Evolutionary conservation across 495 filamentous ascomycete species (phyloP), one percentile per base, ranked within the genome.

Genomic region (Talaromyces trachyspermus): DNA sequence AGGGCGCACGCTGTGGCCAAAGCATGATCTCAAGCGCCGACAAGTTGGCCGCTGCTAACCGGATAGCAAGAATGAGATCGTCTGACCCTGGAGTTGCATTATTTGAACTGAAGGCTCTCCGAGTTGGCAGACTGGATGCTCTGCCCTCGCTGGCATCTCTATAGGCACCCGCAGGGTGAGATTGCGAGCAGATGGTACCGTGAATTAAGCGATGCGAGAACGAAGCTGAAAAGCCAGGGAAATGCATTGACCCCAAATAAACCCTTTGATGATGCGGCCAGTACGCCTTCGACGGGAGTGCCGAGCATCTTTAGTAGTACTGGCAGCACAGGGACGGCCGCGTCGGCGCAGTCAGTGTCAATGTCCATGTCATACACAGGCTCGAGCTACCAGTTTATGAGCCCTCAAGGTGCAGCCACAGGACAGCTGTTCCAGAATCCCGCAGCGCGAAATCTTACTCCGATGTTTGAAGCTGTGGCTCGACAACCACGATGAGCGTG

Each of bases 61-160:
- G 36, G 4, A 40, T 49, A 20, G 25, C 23, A 15, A 40, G 22
- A 24, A 49, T 49, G 46, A 17, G 2, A 41, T 41, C 23, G 5
- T 3, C 46, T 17, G 24, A 25, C 0, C 46, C 46, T 23, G 37
- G 24, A n/a, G 38, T 10, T 6, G 12, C 11, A 18, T 2, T 42
- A 12, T 49, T 29, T 24, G 46, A 49, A 2, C 35, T 49, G 15
- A 17, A 49, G 5, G 23, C 46, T 19, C 46, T 49, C 14, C 35
- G 25, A 29, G 36, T 23, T 49, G 33, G 46, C 46, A 11, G 46
- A 42, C 18, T 49, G 36, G 46, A 49, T 49, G 46, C 46, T 49
- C 22, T 49, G 46, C 32, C 46, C 46, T 11, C 46, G 46, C 15
- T 49, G 46, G 46, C 46, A 49, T 24, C 35, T 25, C 10, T 15